Percentiles rank a stretch among this genome's conserved stretches.
Evolutionary conservation across 768 basidiomycete species (phyloP).

Genomic region (Strobilomyces confusus): DNA sequence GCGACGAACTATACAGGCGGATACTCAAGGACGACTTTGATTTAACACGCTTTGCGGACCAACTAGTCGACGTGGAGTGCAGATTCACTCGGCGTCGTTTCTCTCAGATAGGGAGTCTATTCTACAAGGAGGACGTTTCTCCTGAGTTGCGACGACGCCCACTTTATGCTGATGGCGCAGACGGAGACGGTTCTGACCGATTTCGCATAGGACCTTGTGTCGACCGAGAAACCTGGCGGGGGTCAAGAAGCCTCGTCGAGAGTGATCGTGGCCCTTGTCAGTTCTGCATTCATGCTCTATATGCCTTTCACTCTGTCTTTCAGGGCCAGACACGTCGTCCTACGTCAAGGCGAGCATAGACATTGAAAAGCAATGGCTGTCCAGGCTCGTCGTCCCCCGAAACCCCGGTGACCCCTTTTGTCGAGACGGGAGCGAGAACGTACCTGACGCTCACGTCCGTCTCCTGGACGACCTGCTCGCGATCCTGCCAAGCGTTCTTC

Average conservation of each 20-base stretch:
- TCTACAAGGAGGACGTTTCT: constrained; percentile 31
- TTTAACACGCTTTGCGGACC: constrained; percentile 12
- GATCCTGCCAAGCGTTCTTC: background rate
- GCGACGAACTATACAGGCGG: constrained; percentile 21
- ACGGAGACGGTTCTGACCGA: constrained; percentile 30
- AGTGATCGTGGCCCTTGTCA: constrained; percentile 34
- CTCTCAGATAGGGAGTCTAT: constrained; percentile 33
- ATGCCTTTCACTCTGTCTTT: background rate
- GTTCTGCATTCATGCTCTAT: constrained; percentile 3
- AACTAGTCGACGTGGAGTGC: constrained; percentile 21
- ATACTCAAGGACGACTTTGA: background rate
- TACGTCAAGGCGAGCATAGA: background rate
- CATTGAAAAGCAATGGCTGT: constrained; percentile 1
- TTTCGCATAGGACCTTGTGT: constrained; percentile 8
- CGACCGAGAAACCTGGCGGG: constrained; percentile 25
- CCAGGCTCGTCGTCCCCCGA: background rate
- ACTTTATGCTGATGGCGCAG: constrained; percentile 21
- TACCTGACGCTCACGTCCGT: constrained; percentile 3
- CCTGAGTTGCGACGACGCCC: constrained; percentile 6
- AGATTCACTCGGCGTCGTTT: constrained; percentile 21
- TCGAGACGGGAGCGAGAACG: background rate
- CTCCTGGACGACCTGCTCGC: constrained; percentile 12
- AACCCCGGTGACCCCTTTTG: background rate
- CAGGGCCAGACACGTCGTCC: constrained; percentile 1
- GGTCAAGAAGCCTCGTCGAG: constrained; percentile 23